Base-by-base conservation (phyloP, 2,329 filamentous ascomycete species). In the Venturia pyrina region DNA sequence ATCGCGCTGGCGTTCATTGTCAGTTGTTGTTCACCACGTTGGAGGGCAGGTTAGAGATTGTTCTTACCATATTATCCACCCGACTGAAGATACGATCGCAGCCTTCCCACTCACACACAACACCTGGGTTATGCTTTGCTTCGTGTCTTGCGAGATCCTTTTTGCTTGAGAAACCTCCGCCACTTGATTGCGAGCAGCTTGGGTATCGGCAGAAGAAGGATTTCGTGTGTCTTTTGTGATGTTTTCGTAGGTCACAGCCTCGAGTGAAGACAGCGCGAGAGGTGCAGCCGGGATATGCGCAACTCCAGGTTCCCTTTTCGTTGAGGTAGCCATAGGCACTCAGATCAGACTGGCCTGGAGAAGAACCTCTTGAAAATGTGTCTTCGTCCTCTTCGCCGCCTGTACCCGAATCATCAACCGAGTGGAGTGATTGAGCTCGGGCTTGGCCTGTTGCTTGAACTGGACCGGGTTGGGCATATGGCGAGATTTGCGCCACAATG, bases 131-230 rank as follows among this genome's bases (percentile, higher is more conserved):
- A 72, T 87, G 85, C 71, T 85, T 86, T 56, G 84, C 84, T 72
- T 87, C 85, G 68, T 87, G 85, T 48, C 85, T 75, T 34, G 82
- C 81, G 24, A 84, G 80, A 68, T 87, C 85, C 70, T 87, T 87
- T 71, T 85, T 86, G 70, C 82, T 85, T 7, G 83, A 85, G 71
- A 87, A 87, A 0, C 85, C 84, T 41, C 83, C 83, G 44, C 80
- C 79, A 2, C 75, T 78, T 11, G 82, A 77, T 70, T 86, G 83
- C 15, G 83, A 82, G 71, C 85, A 87, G 15, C 83, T 82, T 62
- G 81, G 77, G 66, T 85, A 64, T 5, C 83, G 81, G 72, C 85
- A 87, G 72, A 85, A 86, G 64, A 86, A 81, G 19, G 83, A 79
- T 69, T 87, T 87, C 37, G 80, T 83, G 72, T 87, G 85, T 17